A percentile compares a stretch with the other conserved stretches of the same genome.
Evolutionary conservation across 108 stramenopile species (phyloP).

Genomic region (Skeletonema costatum): DNA sequence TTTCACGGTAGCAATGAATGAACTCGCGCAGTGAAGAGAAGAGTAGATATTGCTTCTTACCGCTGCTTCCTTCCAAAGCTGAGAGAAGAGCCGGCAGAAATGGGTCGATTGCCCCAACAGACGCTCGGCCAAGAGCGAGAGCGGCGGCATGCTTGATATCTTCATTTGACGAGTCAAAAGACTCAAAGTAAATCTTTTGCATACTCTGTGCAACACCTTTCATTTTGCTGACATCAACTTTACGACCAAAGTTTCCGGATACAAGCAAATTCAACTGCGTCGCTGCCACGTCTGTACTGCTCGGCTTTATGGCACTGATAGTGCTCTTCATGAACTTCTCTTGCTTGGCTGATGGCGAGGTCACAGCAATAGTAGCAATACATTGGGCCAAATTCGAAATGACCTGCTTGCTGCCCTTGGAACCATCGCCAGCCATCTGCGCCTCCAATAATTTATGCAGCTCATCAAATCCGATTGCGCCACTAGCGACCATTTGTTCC

Average conservation of each 20-base stretch:
- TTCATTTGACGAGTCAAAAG: slow-evolving; percentile 84
- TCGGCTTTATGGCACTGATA: slow-evolving; percentile 53
- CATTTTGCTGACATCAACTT: slow-evolving; percentile 68
- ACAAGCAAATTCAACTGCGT: slow-evolving; percentile 86
- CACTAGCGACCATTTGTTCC: slow-evolving; percentile 59
- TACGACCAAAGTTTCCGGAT: slow-evolving; percentile 91
- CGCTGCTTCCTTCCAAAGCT: slow-evolving; percentile 69
- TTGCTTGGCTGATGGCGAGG: slow-evolving; percentile 50
- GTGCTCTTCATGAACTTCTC: slow-evolving; percentile 51
- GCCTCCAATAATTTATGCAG: slow-evolving; percentile 60
- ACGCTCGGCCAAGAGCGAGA: slow-evolving; percentile 88
- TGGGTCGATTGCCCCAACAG: slow-evolving; percentile 77
- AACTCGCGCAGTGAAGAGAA: slow-evolving; percentile 93
- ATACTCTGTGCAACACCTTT: slow-evolving; percentile 54
- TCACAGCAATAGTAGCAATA: slow-evolving; percentile 73
- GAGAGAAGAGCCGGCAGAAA: slow-evolving; percentile 89
- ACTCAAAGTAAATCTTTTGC: slow-evolving; percentile 62
- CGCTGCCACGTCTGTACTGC: slow-evolving; percentile 28
- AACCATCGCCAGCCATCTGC: slow-evolving; percentile 43
- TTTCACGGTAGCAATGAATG: slow-evolving; percentile 82
- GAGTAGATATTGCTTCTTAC: slow-evolving; percentile 94
- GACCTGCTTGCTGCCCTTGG: slow-evolving; percentile 63
- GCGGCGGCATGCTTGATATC: slow-evolving; percentile 95
- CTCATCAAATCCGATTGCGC: slow-evolving; percentile 74
- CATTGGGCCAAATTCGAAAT: slow-evolving; percentile 83